These are phyloP conservation scores for Limtongozyma cylindracea DNA, from an alignment of 805 yeast genomes.

Conservation along the genomic window DNA sequence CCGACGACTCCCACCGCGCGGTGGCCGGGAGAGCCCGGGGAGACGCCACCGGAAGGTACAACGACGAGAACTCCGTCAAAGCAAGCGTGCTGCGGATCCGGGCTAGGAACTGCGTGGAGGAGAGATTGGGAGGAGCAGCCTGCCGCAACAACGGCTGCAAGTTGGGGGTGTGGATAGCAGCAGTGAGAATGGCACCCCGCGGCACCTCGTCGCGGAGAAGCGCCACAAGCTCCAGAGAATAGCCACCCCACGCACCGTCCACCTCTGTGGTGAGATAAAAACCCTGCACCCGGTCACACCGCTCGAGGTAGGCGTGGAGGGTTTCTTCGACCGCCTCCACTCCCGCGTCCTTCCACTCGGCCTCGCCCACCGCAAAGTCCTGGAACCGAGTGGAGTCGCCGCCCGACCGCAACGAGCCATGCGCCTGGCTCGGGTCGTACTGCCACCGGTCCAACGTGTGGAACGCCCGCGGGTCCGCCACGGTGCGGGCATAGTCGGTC, in stretches of 20 bases:
- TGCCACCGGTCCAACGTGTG: constrained; percentile 29
- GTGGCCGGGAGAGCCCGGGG: too few species aligned
- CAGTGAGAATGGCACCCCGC: too few species aligned
- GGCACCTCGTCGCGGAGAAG: constrained; percentile 48
- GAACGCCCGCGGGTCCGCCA: constrained; percentile 35
- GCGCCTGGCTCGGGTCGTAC: constrained; percentile 13
- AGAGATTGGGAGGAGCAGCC: too few species aligned
- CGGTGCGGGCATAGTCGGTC: constrained; percentile 56
- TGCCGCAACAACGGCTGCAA: too few species aligned
- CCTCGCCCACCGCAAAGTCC: constrained; percentile 26
- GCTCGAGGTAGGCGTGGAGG: constrained; percentile 41
- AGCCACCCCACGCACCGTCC: constrained; percentile 75
- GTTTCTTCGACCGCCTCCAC: constrained; percentile 15
- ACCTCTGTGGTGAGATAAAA: constrained; percentile 42
- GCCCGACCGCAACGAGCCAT: constrained; percentile 5
- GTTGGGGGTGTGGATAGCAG: too few species aligned
- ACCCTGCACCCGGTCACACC: constrained; percentile 53
- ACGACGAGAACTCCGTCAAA: too few species aligned
- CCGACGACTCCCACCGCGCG: too few species aligned
- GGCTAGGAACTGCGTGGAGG: too few species aligned
- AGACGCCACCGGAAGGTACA: too few species aligned
- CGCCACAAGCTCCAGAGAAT: constrained; percentile 22
- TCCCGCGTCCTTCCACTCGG: constrained; percentile 20
- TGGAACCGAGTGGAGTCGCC: too few species aligned
- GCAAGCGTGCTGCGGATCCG: too few species aligned